Percentiles rank a stretch among this genome's conserved stretches.
Conservation (phyloP, 768 basidiomycete genomes). For the Collybia nuda region DNA sequence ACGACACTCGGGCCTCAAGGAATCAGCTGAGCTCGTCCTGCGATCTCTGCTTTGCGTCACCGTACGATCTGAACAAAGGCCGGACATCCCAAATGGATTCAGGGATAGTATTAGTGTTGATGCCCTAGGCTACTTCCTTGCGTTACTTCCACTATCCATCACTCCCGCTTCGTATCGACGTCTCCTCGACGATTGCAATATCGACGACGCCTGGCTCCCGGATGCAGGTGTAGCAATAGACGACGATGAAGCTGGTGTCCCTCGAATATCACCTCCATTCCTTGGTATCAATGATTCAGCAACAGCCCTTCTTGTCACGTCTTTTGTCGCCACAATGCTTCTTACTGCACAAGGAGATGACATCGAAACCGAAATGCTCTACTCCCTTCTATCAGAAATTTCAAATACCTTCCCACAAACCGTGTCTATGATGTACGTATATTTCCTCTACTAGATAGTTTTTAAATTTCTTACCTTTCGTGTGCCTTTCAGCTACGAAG, state of each 20-base stretch:
- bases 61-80: slow-evolving; percentile 37
- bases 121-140: slow-evolving; percentile 76
- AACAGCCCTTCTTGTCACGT: slow-evolving; percentile 69
- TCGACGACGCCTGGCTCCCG: slow-evolving; percentile 44
- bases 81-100: slow-evolving; percentile 33
- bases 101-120: slow-evolving; percentile 52
- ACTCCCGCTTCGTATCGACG: slow-evolving; percentile 52
- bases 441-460: slow-evolving; percentile 1
- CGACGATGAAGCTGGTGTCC: slow-evolving; percentile 42
- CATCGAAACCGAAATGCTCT: slow-evolving; percentile 79
- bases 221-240: slow-evolving; percentile 38
- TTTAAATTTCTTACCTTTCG: slow-evolving; percentile 10
- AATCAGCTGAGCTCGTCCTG: slow-evolving; percentile 60
- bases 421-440: slow-evolving; percentile 68
- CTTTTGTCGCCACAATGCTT: slow-evolving; percentile 77
- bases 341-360: slow-evolving; percentile 77
- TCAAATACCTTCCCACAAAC: slow-evolving; percentile 68
- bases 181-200: slow-evolving; percentile 63
- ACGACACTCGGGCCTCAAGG: slow-evolving; percentile 62
- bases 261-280: slow-evolving; percentile 53
- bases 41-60: slow-evolving; percentile 65
- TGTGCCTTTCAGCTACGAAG: slow-evolving; percentile 60
- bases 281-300: slow-evolving; percentile 63
- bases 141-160: slow-evolving; percentile 69
- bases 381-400: slow-evolving; percentile 72